Base-by-base conservation (phyloP, 768 basidiomycete species). In the Mrakia gelida region DNA sequence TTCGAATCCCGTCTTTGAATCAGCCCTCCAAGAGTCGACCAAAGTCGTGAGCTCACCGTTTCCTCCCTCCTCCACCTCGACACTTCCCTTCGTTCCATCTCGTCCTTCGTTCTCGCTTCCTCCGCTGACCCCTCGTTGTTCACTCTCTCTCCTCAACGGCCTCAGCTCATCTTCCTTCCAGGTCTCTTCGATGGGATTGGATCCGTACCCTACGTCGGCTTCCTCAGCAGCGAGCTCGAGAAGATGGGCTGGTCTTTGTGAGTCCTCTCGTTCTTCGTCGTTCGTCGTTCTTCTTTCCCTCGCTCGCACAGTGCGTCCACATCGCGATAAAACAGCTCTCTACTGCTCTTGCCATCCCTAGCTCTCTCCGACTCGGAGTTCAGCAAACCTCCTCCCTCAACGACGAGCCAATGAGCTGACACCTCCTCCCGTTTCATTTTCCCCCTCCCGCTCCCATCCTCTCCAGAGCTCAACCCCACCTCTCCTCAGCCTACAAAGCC, bases 151-250 rank as follows among this genome's bases (percentile, higher is more conserved):
- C 23, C 61, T 1, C n/a, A 16, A 11, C 74, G 61, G 21, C 26
- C 72, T 5, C 59, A 74, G 77, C 52, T 78, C 52, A 41, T 78
- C 56, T 78, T 78, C 30, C 54, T 78, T 11, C 77, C 77, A 26
- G 77, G 77, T 15, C 54, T 78, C 8, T 70, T 59, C n/a, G 77
- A 78, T 32, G 77, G 77, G 0, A 3, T 49, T 49, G 28, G 21
- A 10, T 67, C 77, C 0, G 77, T 78, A 0, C 77, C 77, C 15
- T 78, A 78, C 41, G 54, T 78, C 41, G 26, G 3, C 11, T 32
- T 45, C 8, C 34, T 78, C 23, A 65, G 62, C 26, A 43, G 10
- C 3, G 41, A 59, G 4, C 72, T 78, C 13, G 52, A 65, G 34
- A n/a, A 43, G n/a, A 21, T 61, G 26, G 77, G 73, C 10, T 78